phyloP scores from a whole-genome alignment of 306 rosid species.

The Astragalus membranaceus region DNA sequence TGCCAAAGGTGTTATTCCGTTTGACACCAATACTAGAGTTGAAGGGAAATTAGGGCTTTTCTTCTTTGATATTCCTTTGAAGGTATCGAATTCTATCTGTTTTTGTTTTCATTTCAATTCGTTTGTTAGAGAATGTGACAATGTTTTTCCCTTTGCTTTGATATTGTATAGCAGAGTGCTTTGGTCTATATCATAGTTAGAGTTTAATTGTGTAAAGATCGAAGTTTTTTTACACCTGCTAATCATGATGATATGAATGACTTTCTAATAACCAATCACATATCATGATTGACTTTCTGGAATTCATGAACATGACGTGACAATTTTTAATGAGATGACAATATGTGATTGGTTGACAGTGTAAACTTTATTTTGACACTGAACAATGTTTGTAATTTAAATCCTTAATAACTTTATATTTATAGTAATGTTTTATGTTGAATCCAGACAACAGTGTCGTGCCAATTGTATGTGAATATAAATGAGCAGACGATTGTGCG shows the following conservation, averaged over 20 bases:
- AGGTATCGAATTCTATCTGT: not conserved
- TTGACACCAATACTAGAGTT: conserved; percentile 56
- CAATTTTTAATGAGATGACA: too few species aligned
- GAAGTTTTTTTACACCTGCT: too few species aligned
- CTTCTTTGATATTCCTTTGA: conserved; percentile 56
- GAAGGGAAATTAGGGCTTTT: conserved; percentile 58
- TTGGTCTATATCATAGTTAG: not conserved
- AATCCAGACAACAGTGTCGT: conserved; percentile 65
- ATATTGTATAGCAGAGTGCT: not conserved
- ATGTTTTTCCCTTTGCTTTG: too few species aligned
- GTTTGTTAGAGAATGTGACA: not conserved
- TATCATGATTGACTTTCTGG: too few species aligned
- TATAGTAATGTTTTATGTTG: not conserved
- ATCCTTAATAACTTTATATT: not conserved
- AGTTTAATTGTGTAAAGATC: too few species aligned
- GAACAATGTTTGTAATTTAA: not conserved
- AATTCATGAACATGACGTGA: too few species aligned
- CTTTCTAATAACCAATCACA: too few species aligned
- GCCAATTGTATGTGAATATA: conserved; percentile 58
- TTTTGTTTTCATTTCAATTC: not conserved
- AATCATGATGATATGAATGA: too few species aligned
- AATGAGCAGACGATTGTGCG: conserved; percentile 47
- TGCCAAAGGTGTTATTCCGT: conserved; percentile 67
- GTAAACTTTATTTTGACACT: not conserved
- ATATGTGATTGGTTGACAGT: not conserved